Evolutionary conservation across 2,329 filamentous ascomycete species (phyloP), one percentile per base, ranked within the genome.

Genomic region (Lasiodiplodia theobromae): DNA sequence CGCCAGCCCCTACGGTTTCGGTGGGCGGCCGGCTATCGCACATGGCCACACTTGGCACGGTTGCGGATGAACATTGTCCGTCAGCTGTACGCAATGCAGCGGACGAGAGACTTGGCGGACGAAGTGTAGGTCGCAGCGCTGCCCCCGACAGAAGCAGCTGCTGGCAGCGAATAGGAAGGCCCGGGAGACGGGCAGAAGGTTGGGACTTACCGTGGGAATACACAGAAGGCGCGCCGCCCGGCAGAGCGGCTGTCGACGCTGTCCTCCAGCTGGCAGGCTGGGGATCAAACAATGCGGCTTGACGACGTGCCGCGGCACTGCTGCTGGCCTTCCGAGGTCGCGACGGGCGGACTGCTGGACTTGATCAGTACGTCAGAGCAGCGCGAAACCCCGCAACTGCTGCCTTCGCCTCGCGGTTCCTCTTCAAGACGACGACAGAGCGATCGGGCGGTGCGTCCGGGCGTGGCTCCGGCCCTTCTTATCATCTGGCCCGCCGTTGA

Each of bases 161-260:
- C 60, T 52, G 44, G 44, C 58, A 25, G 60, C 44, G 47, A 63
- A 63, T 63, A 18, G 58, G 58, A 63, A 63, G 58, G 25, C 28
- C 37, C 44, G 58, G 58, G 58, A 51, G 28, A 2, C 10, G 23
- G 16, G 38, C 38, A 62, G 40, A 64, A 51, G 47, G 28, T 64
- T 64, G 51, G 40, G 47, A 49, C 47, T 52, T 64, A 64, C 60
- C 60, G 23, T 38, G 71, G 68, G 81, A 84, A 72, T 82, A 34
- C 31, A 34, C 31, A 18, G 82, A 14, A 83, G 77, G 73, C 84
- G 82, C 25, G 81, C 83, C 2, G 83, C 78, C 31, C 54, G n/a
- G 78, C 75, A 10, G 76, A 72, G 10, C 83, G 73, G 2, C 76
- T 74, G 2, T 77, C 68, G 37, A 16, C 4, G 40, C 8, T 51